Evolutionary conservation across 106 monocot genomes (phyloP), one percentile per base, ranked within the genome.

Genomic region (Chionographis japonica): DNA sequence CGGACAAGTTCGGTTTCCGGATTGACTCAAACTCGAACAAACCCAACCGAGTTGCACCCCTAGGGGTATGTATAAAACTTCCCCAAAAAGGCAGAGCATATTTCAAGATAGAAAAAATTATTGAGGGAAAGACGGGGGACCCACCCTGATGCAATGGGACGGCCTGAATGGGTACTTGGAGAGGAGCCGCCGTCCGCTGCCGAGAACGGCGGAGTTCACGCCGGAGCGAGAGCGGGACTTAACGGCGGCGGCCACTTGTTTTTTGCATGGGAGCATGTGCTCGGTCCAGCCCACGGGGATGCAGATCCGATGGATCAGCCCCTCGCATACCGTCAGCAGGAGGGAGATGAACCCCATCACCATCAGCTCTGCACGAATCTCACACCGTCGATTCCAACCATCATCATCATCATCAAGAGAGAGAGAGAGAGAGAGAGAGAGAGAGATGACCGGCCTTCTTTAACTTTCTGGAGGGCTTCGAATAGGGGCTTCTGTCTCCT

Each of bases 321-420:
- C 79, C 55, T 87, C 79, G 58, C 79, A 73, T 39, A 83, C 86
- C 41, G 83, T 79, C 2, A 87, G 75, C 58, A 87, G 69, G 62
- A 87, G 68, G 41, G 86, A 87, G 16, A 87, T 87, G 77, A 87
- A 83, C 15, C 86, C 86, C 76, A 87, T n/a, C 57, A 87, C 66
- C 86, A 87, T 87, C 65, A 87, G 60, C 79, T 87, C 86, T 87
- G 77, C 79, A 54, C 40, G 11, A n/a, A 41, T 36, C 16, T 27
- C 53, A 50, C 5, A 55, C 37, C 38, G 27, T 13, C 5, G 12
- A 36, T 18, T 50, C 36, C 36, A 20, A 49, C 2, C 64, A 37
- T 4, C 49, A 14, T 12, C 4, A 60, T 4, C 38, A 37, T 9
- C 50, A 40, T 9, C 15, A 6, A 27, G 27, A 27, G 27, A 27